Evolutionary conservation across 2,329 filamentous ascomycete species (phyloP).

Genomic region (Clonostachys sp.): DNA sequence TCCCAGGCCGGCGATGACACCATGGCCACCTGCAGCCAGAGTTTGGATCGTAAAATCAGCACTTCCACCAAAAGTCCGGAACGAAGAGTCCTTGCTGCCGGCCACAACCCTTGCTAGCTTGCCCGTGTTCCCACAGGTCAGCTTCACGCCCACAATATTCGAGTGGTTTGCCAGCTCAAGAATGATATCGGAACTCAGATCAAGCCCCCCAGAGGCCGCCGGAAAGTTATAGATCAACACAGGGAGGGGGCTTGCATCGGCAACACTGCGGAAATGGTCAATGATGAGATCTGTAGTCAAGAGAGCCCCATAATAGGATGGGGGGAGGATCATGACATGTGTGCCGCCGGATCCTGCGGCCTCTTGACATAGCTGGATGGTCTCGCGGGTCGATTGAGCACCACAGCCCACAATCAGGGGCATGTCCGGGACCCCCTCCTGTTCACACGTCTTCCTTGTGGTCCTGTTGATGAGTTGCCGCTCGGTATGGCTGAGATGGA

Average conservation of each 20-base stretch:
- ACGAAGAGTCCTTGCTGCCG: constrained; percentile 33
- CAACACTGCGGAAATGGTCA: constrained; percentile 58
- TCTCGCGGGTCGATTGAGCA: constrained; percentile 63
- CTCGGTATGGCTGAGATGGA: constrained; percentile 64
- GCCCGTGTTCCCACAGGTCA: constrained; percentile 61
- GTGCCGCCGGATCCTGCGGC: constrained; percentile 60
- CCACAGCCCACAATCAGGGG: constrained; percentile 68
- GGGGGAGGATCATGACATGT: constrained; percentile 64
- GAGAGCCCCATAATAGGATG: constrained; percentile 62
- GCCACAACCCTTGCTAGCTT: constrained; percentile 47
- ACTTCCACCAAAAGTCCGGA: constrained; percentile 68
- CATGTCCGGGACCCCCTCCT: constrained; percentile 46
- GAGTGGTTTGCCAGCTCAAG: constrained; percentile 42
- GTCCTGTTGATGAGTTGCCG: constrained; percentile 56
- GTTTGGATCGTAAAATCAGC: constrained; percentile 72
- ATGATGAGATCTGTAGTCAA: constrained; percentile 53
- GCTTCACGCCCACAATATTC: constrained; percentile 60
- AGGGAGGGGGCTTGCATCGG: constrained; percentile 51
- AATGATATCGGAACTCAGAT: constrained; percentile 53
- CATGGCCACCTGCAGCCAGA: constrained; percentile 64
- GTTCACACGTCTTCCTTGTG: constrained; percentile 56
- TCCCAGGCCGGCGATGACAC: constrained; percentile 66
- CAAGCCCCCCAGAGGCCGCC: constrained; percentile 49
- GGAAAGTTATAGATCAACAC: constrained; percentile 63
- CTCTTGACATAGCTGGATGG: constrained; percentile 60